A percentile compares a stretch with the other conserved stretches of the same genome.
phyloP scores from a whole-genome alignment of 768 basidiomycete species.

The Amylocystis lapponica region DNA sequence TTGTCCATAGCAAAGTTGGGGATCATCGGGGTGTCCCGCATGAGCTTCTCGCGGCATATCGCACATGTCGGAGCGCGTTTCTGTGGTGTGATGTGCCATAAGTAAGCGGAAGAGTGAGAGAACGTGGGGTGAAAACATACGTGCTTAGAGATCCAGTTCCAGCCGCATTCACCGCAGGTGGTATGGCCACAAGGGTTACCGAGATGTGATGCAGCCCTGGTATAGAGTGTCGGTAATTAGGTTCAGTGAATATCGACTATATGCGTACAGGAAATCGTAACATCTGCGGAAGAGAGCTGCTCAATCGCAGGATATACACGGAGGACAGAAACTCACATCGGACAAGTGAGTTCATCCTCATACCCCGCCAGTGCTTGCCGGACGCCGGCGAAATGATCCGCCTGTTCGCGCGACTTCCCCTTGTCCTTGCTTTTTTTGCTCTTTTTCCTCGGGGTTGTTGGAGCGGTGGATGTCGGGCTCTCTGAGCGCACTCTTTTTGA shows the following conservation, averaged over 20 bases:
- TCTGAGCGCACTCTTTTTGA: slow-evolving; percentile 1
- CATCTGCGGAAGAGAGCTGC: slow-evolving; percentile 40
- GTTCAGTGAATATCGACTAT: too few relatives aligned
- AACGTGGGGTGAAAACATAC: slow-evolving; percentile 28
- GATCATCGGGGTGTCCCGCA: slow-evolving; percentile 40
- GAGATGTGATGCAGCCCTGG: slow-evolving; percentile 56
- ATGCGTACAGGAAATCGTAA: slow-evolving; percentile 60
- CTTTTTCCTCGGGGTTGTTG: background rate
- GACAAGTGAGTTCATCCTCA: slow-evolving; percentile 63
- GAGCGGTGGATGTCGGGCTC: slow-evolving; percentile 1
- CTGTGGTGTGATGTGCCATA: slow-evolving; percentile 16
- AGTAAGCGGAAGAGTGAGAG: background rate
- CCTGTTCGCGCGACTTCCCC: slow-evolving; percentile 36
- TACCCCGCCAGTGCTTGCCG: slow-evolving; percentile 37
- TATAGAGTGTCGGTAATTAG: too few relatives aligned
- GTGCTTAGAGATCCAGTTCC: slow-evolving; percentile 51
- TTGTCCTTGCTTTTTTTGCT: slow-evolving; percentile 28
- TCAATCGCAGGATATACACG: background rate
- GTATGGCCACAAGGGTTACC: slow-evolving; percentile 73
- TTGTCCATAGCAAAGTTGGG: slow-evolving; percentile 62
- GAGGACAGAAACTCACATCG: slow-evolving; percentile 49
- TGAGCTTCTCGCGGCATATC: slow-evolving; percentile 49
- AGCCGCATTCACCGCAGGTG: slow-evolving; percentile 62
- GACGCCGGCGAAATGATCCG: slow-evolving; percentile 14
- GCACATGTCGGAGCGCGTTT: slow-evolving; percentile 47